Base-by-base conservation (phyloP, 495 filamentous ascomycete genomes). In the Talaromyces ruber region DNA sequence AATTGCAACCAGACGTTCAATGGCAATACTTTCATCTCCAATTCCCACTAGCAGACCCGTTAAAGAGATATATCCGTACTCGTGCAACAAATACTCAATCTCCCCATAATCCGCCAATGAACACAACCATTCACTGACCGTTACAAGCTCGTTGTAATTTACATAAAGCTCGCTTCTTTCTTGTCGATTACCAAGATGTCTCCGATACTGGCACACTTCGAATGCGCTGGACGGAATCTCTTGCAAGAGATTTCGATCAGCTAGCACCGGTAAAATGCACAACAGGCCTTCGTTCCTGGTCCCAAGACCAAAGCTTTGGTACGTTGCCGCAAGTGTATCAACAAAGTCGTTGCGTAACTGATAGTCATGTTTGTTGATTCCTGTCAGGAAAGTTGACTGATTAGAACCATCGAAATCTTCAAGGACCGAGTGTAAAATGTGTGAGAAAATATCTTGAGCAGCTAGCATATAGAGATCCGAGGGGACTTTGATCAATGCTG, bases 361-460 rank as follows among this genome's bases (percentile, higher is more conserved):
- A 26, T 47, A 60, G 58, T 6, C 51, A 9, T n/a, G 51, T 25
- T 60, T 28, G 12, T 60, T 22, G 2, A 4, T 47, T 2, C 37
- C 58, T 4, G 43, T 28, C 9, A 59, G 24, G 22, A 8, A 14
- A 24, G 57, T 59, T 11, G 8, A n/a, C n/a, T 32, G n/a, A n/a
- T n/a, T n/a, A n/a, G n/a, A n/a, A n/a, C n/a, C n/a, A n/a, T n/a
- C n/a, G n/a, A n/a, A n/a, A n/a, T n/a, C n/a, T 11, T 11, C 30
- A 6, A 50, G 28, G 7, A 60, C 21, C 18, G 58, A 60, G 51
- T 7, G 14, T 22, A 60, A 25, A 1, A 79, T 74, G 2, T 70
- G 66, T 0, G 71, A 71, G 28, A 70, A 79, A 7, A 79, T 65
- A 32, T 79, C 74, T 52, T 79, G 76, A 4, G 76, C 76, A 1